These are phyloP conservation scores for Nicotiana obtusifolia DNA, from an alignment of 257 asterid species.

Conservation along the genomic window DNA sequence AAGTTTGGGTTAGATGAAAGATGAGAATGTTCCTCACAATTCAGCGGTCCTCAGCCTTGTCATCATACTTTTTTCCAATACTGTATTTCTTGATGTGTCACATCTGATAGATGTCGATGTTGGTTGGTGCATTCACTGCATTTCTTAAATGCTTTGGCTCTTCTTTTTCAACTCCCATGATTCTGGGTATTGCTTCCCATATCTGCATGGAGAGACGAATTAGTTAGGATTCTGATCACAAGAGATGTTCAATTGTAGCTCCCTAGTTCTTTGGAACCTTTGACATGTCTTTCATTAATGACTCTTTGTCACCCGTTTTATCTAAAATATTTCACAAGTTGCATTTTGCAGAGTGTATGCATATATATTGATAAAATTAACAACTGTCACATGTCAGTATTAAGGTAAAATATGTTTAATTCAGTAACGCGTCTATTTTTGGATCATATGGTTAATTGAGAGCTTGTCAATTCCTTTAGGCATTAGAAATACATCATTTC, in stretches of 20 bases:
- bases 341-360: background rate
- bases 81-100: background rate
- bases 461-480: background rate
- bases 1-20: too few species aligned
- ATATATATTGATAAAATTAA: too few species aligned
- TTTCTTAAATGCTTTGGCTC: background rate
- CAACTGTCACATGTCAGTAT: background rate
- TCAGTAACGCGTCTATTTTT: background rate
- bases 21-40: background rate
- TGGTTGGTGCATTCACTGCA: background rate
- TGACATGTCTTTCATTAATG: background rate
- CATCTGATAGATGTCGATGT: background rate
- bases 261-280: background rate
- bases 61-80: too few species aligned
- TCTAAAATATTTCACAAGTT: background rate
- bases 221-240: background rate
- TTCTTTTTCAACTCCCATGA: background rate
- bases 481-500: background rate
- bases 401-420: background rate
- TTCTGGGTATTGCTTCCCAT: background rate
- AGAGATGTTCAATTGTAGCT: background rate
- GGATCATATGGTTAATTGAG: background rate
- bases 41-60: background rate
- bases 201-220: background rate
- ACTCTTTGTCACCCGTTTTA: background rate